Base-by-base conservation (phyloP, 78 protist species). In the Tieghemostelium lacteum region DNA sequence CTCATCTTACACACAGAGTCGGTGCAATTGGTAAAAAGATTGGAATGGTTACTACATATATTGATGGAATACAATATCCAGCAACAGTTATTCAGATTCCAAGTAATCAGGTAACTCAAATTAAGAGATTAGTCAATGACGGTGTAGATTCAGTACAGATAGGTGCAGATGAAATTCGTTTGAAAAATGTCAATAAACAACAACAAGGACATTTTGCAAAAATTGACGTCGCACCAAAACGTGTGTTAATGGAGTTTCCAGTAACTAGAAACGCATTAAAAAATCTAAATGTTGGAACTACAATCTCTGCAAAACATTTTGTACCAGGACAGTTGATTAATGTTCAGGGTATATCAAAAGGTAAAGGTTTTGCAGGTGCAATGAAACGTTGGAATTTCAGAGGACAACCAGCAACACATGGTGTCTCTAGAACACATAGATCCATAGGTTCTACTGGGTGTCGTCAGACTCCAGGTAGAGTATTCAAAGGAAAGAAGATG, bases 301-400 rank as follows among this genome's bases (percentile, higher is more conserved):
- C 26, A 16, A 60, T 94, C 63, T 0, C 49, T 33, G 75, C 77
- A 54, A 58, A 66, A n/a, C 96, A 94, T 70, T 94, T 92, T 28
- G 88, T 86, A 34, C 94, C 93, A 7, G 96, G 96, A n/a, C 96
- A 94, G 71, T 52, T 55, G 57, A 75, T 94, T 6, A 89, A 66
- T 12, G 71, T 92, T 24, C 62, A 72, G 40, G 93, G 94, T n/a
- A 40, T 20, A 22, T 52, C 67, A 24, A 92, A 34, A n/a, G 96
- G 96, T 52, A 94, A 94, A 65, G 96, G 96, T 29, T 94, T 92
- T 63, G 73, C 60, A 2, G 96, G 96, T 26, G 95, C 66, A 29
- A 94, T 94, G 96, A 91, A 89, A 60, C 62, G 95, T 24, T 86
- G 85, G 80, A 87, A 92, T 45, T 94, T 94, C 65, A 14, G 29